Conservation (phyloP, 2,329 filamentous ascomycete species). For the Monosporascus ibericus region DNA sequence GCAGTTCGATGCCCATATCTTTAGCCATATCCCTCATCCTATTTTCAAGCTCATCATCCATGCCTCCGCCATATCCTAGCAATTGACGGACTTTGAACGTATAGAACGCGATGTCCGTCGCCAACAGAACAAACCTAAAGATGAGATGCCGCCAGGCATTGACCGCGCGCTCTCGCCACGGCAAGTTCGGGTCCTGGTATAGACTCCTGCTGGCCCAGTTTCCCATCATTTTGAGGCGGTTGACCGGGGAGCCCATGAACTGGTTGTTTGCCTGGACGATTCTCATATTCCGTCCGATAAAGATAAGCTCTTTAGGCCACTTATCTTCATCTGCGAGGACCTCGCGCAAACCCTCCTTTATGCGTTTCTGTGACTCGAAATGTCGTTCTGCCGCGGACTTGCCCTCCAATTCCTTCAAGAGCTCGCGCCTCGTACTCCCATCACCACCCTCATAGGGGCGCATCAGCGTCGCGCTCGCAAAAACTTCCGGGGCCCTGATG, state of each 20-base stretch:
- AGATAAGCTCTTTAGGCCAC: conserved; percentile 85
- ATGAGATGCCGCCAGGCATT: conserved; percentile 73
- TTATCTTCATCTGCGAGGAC: conserved; percentile 80
- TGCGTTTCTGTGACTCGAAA: conserved; percentile 82
- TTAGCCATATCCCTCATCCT: conserved; percentile 83
- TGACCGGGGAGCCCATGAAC: conserved; percentile 82
- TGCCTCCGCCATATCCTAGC: conserved; percentile 70
- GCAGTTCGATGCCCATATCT: conserved; percentile 85
- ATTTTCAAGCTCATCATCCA: conserved; percentile 91
- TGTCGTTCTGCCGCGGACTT: conserved; percentile 64
- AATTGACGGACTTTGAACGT: conserved; percentile 72
- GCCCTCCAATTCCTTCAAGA: conserved; percentile 59
- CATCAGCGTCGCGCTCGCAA: conserved; percentile 85
- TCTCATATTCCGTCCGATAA: conserved; percentile 84
- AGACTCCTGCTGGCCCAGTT: conserved; percentile 81
- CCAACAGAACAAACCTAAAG: conserved; percentile 72
- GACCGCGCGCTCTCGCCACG: conserved; percentile 52
- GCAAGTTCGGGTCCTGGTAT: conserved; percentile 65
- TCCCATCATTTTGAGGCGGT: conserved; percentile 89
- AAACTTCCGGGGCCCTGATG: conserved; percentile 81
- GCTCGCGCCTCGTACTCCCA: conserved; percentile 52
- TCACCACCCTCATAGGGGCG: conserved; percentile 86
- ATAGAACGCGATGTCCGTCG: conserved; percentile 78
- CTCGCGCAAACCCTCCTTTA: conserved; percentile 62
- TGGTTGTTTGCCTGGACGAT: conserved; percentile 94